These are phyloP conservation scores for Debaryomycetaceae sp. DNA, from an alignment of 1,139 yeast species.

Conservation along the genomic window DNA sequence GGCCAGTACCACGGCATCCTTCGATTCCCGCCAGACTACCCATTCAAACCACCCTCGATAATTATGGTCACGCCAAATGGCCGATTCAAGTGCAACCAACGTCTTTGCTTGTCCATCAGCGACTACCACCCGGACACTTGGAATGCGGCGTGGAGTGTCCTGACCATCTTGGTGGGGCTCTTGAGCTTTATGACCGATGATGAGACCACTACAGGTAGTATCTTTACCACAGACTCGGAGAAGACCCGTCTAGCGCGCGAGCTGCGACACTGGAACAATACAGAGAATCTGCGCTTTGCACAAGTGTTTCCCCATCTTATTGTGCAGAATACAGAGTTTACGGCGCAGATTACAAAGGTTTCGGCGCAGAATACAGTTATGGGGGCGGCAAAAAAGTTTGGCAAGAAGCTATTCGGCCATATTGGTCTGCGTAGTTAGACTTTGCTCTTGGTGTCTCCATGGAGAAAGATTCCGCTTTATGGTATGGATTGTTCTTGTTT, in stretches of 20 bases:
- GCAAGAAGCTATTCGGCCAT: too few relatives aligned
- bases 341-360: too few relatives aligned
- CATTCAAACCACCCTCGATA: constrained; percentile 87
- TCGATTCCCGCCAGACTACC: constrained; percentile 77
- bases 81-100: constrained; percentile 63
- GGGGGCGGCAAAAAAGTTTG: too few relatives aligned
- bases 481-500: too few relatives aligned
- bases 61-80: constrained; percentile 85
- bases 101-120: constrained; percentile 80
- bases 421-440: too few relatives aligned
- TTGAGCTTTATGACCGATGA: constrained; percentile 73
- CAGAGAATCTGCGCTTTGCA: constrained; percentile 42
- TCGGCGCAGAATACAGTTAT: too few relatives aligned
- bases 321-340: too few relatives aligned
- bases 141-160: constrained; percentile 94
- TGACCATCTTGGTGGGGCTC: constrained; percentile 75
- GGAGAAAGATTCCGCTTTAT: too few relatives aligned
- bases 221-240: constrained; percentile 23
- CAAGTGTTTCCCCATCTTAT: constrained; percentile 70
- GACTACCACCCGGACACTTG: constrained; percentile 90
- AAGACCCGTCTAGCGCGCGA: constrained; percentile 32
- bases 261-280: constrained; percentile 57
- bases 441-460: too few relatives aligned
- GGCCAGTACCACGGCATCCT: constrained; percentile 90
- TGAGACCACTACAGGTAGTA: constrained; percentile 31